Conservation (phyloP, 352 stramenopile genomes). For the Phytopythium kandeliae region DNA sequence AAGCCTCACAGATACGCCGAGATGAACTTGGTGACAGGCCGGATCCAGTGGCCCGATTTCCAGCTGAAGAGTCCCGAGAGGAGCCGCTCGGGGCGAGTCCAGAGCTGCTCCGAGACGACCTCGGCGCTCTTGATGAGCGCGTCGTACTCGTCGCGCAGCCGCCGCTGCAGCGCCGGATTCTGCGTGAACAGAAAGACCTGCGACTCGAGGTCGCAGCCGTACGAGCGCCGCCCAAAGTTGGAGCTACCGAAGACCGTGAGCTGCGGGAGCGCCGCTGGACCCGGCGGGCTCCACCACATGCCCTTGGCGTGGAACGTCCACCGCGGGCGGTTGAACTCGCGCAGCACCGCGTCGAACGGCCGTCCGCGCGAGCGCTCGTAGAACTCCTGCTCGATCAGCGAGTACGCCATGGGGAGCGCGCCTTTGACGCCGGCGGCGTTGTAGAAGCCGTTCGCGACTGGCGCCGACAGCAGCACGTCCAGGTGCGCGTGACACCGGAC, state of each 20-base stretch:
- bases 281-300: conserved; percentile 64
- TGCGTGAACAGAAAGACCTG: conserved; percentile 65
- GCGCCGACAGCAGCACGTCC: conserved; percentile 61
- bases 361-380: conserved; percentile 42
- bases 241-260: conserved; percentile 70
- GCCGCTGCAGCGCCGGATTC: conserved; percentile 35
- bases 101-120: conserved; percentile 56
- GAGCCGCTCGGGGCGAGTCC: conserved; percentile 47
- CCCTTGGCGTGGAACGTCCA: conserved; percentile 86
- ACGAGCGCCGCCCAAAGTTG: conserved; percentile 76
- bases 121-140: conserved; percentile 39
- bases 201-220: conserved; percentile 70
- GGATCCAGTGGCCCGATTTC: conserved; percentile 76
- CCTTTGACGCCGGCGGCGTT: conserved; percentile 61
- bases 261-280: conserved; percentile 29
- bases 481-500: conserved; percentile 32
- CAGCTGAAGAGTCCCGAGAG: conserved; percentile 58
- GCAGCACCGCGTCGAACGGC: conserved; percentile 36
- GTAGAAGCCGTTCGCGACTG: conserved; percentile 71
- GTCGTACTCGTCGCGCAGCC: conserved; percentile 47
- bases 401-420: conserved; percentile 78
- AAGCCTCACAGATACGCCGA: conserved; percentile 37
- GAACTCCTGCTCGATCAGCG: conserved; percentile 77
- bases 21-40: conserved; percentile 60
- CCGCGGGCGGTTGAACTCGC: conserved; percentile 53